Evolutionary conservation across 768 basidiomycete species (phyloP).

Genomic region (Nidularia pulvinata): DNA sequence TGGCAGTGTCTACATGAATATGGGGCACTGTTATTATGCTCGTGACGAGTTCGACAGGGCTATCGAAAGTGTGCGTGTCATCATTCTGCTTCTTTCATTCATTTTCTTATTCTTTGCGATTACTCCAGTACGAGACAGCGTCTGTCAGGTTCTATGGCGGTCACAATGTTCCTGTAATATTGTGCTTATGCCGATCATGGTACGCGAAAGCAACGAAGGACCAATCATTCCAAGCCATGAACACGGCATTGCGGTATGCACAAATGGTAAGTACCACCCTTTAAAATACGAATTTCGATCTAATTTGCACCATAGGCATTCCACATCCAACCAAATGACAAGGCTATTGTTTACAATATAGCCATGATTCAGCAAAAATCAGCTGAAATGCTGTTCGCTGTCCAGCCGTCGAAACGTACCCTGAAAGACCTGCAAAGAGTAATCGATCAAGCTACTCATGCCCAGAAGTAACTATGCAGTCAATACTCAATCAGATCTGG

Average conservation of each 20-base stretch:
- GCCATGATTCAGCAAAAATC: slow-evolving; percentile 99
- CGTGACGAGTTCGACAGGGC: slow-evolving; percentile 95
- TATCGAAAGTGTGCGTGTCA: slow-evolving; percentile 82
- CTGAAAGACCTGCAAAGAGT: slow-evolving; percentile 78
- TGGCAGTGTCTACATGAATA: slow-evolving; percentile 92
- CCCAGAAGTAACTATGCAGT: slow-evolving; percentile 67
- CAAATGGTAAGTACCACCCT: slow-evolving; percentile 55
- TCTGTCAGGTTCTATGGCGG: slow-evolving; percentile 75
- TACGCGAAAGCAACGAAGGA: slow-evolving; percentile 94
- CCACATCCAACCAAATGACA: slow-evolving; percentile 84
- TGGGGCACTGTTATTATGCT: slow-evolving; percentile 94
- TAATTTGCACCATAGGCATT: slow-evolving; percentile 56
- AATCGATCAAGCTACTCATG: slow-evolving; percentile 80
- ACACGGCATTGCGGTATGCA: slow-evolving; percentile 80
- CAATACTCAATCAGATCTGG: background rate
- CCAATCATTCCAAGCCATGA: slow-evolving; percentile 80
- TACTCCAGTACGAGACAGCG: slow-evolving; percentile 80
- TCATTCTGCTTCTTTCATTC: background rate
- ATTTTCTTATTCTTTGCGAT: background rate
- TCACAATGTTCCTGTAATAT: slow-evolving; percentile 72
- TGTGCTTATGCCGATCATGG: slow-evolving; percentile 92
- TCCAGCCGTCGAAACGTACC: slow-evolving; percentile 75
- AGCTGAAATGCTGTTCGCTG: slow-evolving; percentile 82
- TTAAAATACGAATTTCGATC: background rate
- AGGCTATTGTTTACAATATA: slow-evolving; percentile 91